Percentiles rank a stretch among this genome's conserved stretches.
Evolutionary conservation across 2,329 filamentous ascomycete species (phyloP).

Genomic region (Aspergillus latus): DNA sequence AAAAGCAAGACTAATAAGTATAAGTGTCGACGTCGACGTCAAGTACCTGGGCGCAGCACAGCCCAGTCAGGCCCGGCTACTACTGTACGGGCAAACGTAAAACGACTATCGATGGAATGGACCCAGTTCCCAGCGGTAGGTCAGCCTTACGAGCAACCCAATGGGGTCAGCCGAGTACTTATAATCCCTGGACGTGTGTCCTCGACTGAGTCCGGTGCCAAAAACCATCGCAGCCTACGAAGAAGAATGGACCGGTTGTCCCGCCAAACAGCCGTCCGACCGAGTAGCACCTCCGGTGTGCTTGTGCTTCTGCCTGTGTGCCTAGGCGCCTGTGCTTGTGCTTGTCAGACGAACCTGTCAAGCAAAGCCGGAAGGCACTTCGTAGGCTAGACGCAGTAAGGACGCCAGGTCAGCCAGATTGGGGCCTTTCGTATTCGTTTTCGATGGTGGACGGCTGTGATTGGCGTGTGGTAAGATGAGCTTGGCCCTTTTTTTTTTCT

Average conservation of each 20-base stretch:
- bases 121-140: not conserved
- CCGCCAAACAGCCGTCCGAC: not conserved
- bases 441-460: not conserved
- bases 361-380: not conserved
- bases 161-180: not conserved
- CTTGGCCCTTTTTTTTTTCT: not conserved
- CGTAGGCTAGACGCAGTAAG: not conserved
- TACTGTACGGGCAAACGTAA: not conserved
- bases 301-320: too few relatives aligned
- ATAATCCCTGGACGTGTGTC: not conserved
- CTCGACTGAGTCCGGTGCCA: too few relatives aligned
- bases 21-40: too few relatives aligned
- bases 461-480: not conserved
- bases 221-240: not conserved
- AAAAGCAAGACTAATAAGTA: too few relatives aligned
- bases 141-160: slow-evolving; percentile 2
- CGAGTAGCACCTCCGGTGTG: not conserved
- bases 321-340: not conserved
- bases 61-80: not conserved
- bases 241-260: not conserved
- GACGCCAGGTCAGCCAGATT: not conserved
- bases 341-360: not conserved
- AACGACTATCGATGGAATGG: not conserved
- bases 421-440: not conserved
- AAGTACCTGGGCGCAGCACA: slow-evolving; percentile 2